Percentiles rank a stretch among this genome's conserved stretches.
Evolutionary conservation across 345 rosid genomes (phyloP).

Genomic region (Toxicodendron radicans): DNA sequence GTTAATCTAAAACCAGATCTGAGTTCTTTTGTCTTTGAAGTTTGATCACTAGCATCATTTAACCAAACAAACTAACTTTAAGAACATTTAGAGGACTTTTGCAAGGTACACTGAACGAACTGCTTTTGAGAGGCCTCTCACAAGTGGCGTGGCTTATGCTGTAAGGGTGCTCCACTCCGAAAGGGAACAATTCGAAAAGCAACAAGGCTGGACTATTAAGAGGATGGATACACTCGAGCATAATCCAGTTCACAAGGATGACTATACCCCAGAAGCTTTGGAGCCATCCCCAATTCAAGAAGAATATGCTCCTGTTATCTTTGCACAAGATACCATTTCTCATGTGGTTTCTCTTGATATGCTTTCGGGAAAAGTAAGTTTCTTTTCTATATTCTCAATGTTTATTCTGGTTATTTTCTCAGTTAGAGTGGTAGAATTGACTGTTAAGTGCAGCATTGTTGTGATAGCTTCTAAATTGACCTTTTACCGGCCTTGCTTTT

Average conservation of each 20-base stretch:
- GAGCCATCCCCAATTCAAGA: slow-evolving; percentile 84
- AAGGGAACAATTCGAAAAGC: slow-evolving; percentile 88
- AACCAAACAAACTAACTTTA: slow-evolving; percentile 34
- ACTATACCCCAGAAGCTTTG: slow-evolving; percentile 48
- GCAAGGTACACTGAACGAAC: slow-evolving; percentile 93
- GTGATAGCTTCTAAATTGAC: slow-evolving; percentile 3
- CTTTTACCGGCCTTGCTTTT: background rate
- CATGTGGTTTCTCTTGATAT: slow-evolving; percentile 89
- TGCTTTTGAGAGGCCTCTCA: slow-evolving; percentile 96
- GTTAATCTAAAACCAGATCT: slow-evolving; percentile 24
- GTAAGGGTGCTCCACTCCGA: slow-evolving; percentile 86
- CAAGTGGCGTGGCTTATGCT: slow-evolving; percentile 98
- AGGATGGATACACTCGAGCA: slow-evolving; percentile 73
- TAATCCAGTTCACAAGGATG: slow-evolving; percentile 83
- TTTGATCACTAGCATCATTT: slow-evolving; percentile 13
- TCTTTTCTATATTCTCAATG: slow-evolving; percentile 17
- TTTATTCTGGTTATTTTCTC: slow-evolving; percentile 8
- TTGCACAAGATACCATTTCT: slow-evolving; percentile 93
- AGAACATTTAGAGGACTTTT: slow-evolving; percentile 63
- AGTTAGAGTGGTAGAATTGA: background rate
- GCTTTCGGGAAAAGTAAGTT: slow-evolving; percentile 89
- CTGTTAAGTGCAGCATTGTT: background rate
- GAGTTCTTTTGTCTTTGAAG: slow-evolving; percentile 15
- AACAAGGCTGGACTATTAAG: slow-evolving; percentile 91
- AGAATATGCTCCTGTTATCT: slow-evolving; percentile 98